phyloP scores from a whole-genome alignment of 106 monocot species.

The Dactylorhiza incarnata region DNA sequence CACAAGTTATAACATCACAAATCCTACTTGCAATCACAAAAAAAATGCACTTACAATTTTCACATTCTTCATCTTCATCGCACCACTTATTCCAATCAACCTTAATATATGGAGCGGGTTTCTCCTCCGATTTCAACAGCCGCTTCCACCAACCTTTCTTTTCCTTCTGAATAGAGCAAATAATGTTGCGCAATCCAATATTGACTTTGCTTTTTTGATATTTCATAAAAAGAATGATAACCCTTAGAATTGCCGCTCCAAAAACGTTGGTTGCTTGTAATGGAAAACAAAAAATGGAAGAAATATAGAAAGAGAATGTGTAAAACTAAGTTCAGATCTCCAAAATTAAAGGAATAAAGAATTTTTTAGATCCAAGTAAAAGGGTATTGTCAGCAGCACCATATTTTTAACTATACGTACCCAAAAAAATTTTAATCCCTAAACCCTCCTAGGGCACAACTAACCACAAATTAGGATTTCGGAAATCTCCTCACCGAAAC shows the following conservation, averaged over 20 bases:
- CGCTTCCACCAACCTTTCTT: slow-evolving; percentile 88
- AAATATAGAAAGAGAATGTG: neutral
- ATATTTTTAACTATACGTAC: no score
- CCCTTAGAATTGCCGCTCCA: neutral
- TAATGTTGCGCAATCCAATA: slow-evolving; percentile 72
- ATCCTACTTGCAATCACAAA: neutral
- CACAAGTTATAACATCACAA: neutral
- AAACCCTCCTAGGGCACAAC: no score
- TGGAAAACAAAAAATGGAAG: neutral
- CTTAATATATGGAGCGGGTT: slow-evolving; percentile 90
- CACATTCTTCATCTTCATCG: slow-evolving; percentile 84
- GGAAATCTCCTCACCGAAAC: no score
- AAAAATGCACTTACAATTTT: slow-evolving; percentile 20
- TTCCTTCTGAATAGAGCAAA: slow-evolving; percentile 77
- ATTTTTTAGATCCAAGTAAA: no score
- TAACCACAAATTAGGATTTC: no score
- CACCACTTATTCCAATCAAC: slow-evolving; percentile 98
- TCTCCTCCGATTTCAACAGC: slow-evolving; percentile 74
- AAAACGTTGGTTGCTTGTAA: neutral
- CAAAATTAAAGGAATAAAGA: no score
- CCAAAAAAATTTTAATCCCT: no score
- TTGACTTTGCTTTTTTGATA: slow-evolving; percentile 49
- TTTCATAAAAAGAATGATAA: neutral
- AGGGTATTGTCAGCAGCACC: no score
- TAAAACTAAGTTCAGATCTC: no score